These are phyloP conservation scores for Gentiana dahurica DNA, from an alignment of 257 asterid genomes.

Conservation along the genomic window DNA sequence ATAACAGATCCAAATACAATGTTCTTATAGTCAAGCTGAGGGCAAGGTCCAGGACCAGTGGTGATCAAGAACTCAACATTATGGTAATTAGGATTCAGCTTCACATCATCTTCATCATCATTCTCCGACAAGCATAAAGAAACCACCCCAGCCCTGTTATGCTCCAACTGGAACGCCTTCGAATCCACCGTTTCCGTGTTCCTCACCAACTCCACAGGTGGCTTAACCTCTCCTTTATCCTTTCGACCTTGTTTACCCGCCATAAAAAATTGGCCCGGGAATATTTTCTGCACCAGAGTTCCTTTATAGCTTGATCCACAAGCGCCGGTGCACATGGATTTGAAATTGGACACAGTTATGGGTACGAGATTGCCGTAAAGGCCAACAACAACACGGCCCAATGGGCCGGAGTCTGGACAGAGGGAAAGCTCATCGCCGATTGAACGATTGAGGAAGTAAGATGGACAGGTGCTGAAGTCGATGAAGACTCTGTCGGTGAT, in stretches of 20 bases:
- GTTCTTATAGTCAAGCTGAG: conserved; percentile 73
- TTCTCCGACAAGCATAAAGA: conserved; percentile 81
- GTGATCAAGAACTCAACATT: conserved; percentile 92
- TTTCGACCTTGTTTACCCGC: conserved; percentile 82
- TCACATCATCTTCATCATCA: conserved; percentile 69
- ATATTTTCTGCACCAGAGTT: conserved; percentile 58
- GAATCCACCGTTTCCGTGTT: conserved; percentile 67
- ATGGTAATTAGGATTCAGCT: conserved; percentile 59
- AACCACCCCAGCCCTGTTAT: conserved; percentile 58
- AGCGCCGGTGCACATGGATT: conserved; percentile 68
- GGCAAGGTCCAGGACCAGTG: conserved; percentile 89
- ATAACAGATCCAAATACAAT: conserved; percentile 86
- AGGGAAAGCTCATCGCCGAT: conserved; percentile 72
- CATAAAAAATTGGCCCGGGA: conserved; percentile 69
- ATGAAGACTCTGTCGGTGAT: conserved; percentile 79
- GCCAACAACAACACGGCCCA: conserved; percentile 76
- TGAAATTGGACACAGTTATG: conserved; percentile 73
- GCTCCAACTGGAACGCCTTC: conserved; percentile 53
- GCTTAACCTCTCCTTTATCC: conserved; percentile 74
- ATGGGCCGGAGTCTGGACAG: conserved; percentile 50
- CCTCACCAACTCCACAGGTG: conserved; percentile 40
- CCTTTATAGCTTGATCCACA: conserved; percentile 75
- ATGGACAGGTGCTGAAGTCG: conserved; percentile 73
- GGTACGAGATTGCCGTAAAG: conserved; percentile 79
- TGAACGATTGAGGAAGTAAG: conserved; percentile 61